Conservation (phyloP, 2,329 filamentous ascomycete genomes). For the Phoma sp. region DNA sequence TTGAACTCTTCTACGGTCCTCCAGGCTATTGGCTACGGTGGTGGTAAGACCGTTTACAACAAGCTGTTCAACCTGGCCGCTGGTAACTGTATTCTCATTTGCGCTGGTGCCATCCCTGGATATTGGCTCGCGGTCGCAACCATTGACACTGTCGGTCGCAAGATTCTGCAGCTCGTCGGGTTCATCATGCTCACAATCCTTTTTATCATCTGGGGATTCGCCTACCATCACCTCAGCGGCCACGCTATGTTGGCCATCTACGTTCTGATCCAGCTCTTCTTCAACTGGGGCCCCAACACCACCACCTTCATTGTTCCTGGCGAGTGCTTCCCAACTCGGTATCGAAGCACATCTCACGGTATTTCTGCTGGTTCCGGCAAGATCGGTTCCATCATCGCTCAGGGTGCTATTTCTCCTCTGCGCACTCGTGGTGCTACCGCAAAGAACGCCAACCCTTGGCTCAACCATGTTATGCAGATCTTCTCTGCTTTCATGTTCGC, state of each 20-base stretch:
- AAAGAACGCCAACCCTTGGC: slow-evolving; percentile 62
- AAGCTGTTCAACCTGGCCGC: slow-evolving; percentile 75
- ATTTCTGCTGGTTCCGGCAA: slow-evolving; percentile 57
- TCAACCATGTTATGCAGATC: slow-evolving; percentile 76
- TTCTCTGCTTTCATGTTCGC: slow-evolving; percentile 81
- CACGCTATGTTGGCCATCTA: slow-evolving; percentile 55
- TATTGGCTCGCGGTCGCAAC: slow-evolving; percentile 67
- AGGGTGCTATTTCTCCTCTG: slow-evolving; percentile 55
- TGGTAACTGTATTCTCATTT: slow-evolving; percentile 78
- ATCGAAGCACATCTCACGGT: slow-evolving; percentile 57
- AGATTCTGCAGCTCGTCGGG: slow-evolving; percentile 43
- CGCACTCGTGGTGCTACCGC: slow-evolving; percentile 58
- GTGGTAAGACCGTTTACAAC: slow-evolving; percentile 69
- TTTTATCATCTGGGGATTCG: slow-evolving; percentile 46
- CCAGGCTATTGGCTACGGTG: slow-evolving; percentile 70
- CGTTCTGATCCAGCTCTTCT: slow-evolving; percentile 58
- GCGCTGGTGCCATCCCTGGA: slow-evolving; percentile 78
- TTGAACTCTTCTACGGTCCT: slow-evolving; percentile 78
- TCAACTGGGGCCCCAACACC: slow-evolving; percentile 58
- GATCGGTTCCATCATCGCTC: slow-evolving; percentile 57
- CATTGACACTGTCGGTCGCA: slow-evolving; percentile 72
- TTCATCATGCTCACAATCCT: slow-evolving; percentile 43
- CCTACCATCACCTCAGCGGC: slow-evolving; percentile 43
- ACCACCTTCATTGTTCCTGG: slow-evolving; percentile 60
- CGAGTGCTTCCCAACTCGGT: slow-evolving; percentile 58